Evolutionary conservation across 1,139 yeast genomes (phyloP).

Genomic region (Kodamaea anthophila): DNA sequence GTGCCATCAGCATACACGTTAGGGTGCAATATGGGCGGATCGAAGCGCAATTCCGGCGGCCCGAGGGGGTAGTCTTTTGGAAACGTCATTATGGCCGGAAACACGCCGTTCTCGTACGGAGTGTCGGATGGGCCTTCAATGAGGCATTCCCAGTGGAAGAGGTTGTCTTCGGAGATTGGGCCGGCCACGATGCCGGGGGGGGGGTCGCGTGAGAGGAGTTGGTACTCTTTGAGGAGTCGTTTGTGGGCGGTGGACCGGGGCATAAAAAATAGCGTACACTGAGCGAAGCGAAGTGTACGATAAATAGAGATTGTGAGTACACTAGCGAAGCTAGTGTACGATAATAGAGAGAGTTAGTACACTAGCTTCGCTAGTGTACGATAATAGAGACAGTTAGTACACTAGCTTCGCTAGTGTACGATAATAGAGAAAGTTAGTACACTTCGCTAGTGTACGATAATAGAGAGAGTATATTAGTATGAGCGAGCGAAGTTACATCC

Average conservation of each 20-base stretch:
- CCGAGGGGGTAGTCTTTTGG: slow-evolving; percentile 89
- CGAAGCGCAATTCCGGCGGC: slow-evolving; percentile 82
- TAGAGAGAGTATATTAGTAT: too few species aligned
- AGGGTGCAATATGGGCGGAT: slow-evolving; percentile 85
- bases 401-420: too few species aligned
- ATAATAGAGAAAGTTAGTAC: too few species aligned
- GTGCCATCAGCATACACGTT: slow-evolving; percentile 91
- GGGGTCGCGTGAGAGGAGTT: slow-evolving; percentile 76
- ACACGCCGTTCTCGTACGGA: slow-evolving; percentile 89
- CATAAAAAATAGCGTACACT: slow-evolving; percentile 17
- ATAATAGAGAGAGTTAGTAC: too few species aligned
- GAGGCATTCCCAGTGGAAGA: slow-evolving; percentile 87
- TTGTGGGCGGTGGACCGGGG: slow-evolving; percentile 71
- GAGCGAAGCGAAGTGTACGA: background rate
- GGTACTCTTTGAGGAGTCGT: slow-evolving; percentile 80
- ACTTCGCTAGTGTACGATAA: too few species aligned
- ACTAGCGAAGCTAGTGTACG: too few species aligned
- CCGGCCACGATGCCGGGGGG: slow-evolving; percentile 97
- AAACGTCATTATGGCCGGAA: slow-evolving; percentile 75
- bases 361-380: too few species aligned
- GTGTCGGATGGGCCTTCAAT: slow-evolving; percentile 93
- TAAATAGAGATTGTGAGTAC: background rate
- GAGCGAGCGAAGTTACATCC: too few species aligned
- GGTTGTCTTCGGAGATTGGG: slow-evolving; percentile 73
- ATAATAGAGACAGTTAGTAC: too few species aligned